These are phyloP conservation scores for Fusarium globosum DNA, from an alignment of 2,329 filamentous ascomycete genomes.

Conservation along the genomic window DNA sequence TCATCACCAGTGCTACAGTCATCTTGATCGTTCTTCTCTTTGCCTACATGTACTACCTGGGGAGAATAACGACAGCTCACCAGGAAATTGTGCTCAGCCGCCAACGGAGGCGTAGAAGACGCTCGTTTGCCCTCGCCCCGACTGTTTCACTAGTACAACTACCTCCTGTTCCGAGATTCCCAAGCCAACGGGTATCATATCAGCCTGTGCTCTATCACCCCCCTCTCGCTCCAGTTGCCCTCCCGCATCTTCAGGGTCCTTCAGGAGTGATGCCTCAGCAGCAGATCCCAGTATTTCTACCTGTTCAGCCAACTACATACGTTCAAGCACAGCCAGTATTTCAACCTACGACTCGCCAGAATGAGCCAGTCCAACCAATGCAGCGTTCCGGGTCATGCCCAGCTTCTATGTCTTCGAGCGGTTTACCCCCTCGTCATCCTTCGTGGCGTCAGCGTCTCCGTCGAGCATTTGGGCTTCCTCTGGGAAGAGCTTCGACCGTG, in stretches of 20 bases:
- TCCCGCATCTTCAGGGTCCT: conserved; percentile 1
- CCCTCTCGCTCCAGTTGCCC: background rate
- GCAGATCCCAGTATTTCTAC: conserved; percentile 9
- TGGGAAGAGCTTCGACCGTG: conserved; percentile 52
- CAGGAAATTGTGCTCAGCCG: conserved; percentile 18
- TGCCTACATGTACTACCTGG: conserved; percentile 51
- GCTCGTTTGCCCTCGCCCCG: background rate
- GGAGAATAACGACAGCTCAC: conserved; percentile 35
- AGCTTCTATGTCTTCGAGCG: conserved; percentile 1
- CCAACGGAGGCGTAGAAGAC: conserved; percentile 13
- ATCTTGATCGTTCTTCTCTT: conserved; percentile 45
- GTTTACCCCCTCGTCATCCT: conserved; percentile 26
- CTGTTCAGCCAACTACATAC: background rate
- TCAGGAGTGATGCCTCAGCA: background rate
- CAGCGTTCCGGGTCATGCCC: background rate
- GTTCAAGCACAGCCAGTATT: background rate
- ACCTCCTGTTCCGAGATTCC: conserved; percentile 27
- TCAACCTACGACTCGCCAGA: background rate
- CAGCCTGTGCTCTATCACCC: conserved; percentile 32
- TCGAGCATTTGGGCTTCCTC: conserved; percentile 45
- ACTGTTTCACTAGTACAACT: conserved; percentile 23
- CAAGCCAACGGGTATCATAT: conserved; percentile 23
- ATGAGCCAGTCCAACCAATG: background rate
- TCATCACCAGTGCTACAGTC: conserved; percentile 52
- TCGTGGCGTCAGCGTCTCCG: conserved; percentile 46